Percentiles rank a stretch among this genome's conserved stretches.
Conservation (phyloP, 202 grass and related monocot species). For the Dendrocalamus latiflorus region DNA sequence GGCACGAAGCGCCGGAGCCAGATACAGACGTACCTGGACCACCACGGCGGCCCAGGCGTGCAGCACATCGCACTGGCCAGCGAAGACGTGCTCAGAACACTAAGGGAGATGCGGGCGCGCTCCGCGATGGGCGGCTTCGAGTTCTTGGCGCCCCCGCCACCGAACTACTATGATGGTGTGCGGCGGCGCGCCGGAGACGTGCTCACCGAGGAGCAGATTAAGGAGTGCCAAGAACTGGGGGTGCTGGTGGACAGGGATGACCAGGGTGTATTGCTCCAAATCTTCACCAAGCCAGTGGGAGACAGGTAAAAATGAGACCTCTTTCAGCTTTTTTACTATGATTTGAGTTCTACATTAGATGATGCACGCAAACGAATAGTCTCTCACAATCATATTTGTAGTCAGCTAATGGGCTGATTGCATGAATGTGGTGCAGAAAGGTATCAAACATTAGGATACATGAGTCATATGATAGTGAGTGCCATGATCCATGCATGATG, state of each 20-base stretch:
- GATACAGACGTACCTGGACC: slow-evolving; percentile 89
- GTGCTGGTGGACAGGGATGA: slow-evolving; percentile 91
- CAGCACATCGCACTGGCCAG: slow-evolving; percentile 86
- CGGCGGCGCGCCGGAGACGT: slow-evolving; percentile 64
- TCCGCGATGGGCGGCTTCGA: slow-evolving; percentile 72
- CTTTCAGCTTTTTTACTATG: not conserved
- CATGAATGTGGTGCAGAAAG: not conserved
- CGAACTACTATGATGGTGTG: slow-evolving; percentile 72
- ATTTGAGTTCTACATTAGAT: not conserved
- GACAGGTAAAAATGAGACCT: slow-evolving; percentile 56
- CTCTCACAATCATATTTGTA: not conserved
- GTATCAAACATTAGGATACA: not conserved
- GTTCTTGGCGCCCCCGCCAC: slow-evolving; percentile 57
- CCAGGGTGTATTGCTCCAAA: slow-evolving; percentile 84
- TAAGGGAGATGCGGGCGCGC: slow-evolving; percentile 64
- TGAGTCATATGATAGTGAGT: not conserved
- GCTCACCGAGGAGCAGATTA: slow-evolving; percentile 73
- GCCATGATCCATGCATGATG: slow-evolving; percentile 19
- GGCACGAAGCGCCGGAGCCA: slow-evolving; percentile 94
- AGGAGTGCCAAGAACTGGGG: slow-evolving; percentile 78
- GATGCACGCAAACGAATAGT: not conserved
- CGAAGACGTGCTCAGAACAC: slow-evolving; percentile 60
- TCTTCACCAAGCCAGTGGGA: slow-evolving; percentile 88
- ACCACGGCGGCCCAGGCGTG: slow-evolving; percentile 83
- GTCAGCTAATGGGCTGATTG: not conserved